phyloP scores from a whole-genome alignment of 306 rosid genomes.

The Lathyrus oleraceus region DNA sequence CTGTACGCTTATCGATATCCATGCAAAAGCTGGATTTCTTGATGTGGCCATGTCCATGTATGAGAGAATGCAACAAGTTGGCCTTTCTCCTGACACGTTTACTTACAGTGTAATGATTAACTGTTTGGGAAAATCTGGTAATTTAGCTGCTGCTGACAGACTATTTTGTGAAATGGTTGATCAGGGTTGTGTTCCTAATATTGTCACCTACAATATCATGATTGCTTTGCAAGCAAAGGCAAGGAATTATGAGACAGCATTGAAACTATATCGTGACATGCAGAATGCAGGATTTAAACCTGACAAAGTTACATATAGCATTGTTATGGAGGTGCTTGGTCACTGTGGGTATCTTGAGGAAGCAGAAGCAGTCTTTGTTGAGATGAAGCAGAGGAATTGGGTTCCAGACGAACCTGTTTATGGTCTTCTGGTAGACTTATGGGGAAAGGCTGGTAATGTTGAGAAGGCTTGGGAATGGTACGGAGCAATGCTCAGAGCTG shows the following conservation, averaged over 20 bases:
- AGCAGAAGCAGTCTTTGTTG: slow-evolving; percentile 74
- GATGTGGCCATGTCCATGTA: slow-evolving; percentile 83
- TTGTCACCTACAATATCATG: slow-evolving; percentile 94
- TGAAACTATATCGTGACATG: slow-evolving; percentile 80
- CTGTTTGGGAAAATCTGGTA: slow-evolving; percentile 95
- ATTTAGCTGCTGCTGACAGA: slow-evolving; percentile 74
- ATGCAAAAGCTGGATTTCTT: slow-evolving; percentile 89
- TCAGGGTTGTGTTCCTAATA: slow-evolving; percentile 86
- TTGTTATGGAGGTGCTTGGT: slow-evolving; percentile 97
- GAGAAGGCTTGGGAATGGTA: slow-evolving; percentile 94
- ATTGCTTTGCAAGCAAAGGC: slow-evolving; percentile 96
- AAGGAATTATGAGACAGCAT: slow-evolving; percentile 76
- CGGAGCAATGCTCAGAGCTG: slow-evolving; percentile 69
- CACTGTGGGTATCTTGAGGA: slow-evolving; percentile 89
- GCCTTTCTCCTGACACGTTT: slow-evolving; percentile 90
- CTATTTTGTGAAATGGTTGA: slow-evolving; percentile 81
- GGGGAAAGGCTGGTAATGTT: slow-evolving; percentile 95
- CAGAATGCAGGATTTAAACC: slow-evolving; percentile 85
- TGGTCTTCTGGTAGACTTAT: slow-evolving; percentile 90
- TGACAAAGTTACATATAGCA: slow-evolving; percentile 88
- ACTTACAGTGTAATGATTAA: slow-evolving; percentile 96
- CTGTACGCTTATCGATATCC: slow-evolving; percentile 95
- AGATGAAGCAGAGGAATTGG: slow-evolving; percentile 83
- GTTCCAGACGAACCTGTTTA: slow-evolving; percentile 92
- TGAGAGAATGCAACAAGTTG: slow-evolving; percentile 82